Percentiles rank a stretch among this genome's conserved stretches.
phyloP scores from a whole-genome alignment of 345 rosid genomes.

The Heritiera littoralis region DNA sequence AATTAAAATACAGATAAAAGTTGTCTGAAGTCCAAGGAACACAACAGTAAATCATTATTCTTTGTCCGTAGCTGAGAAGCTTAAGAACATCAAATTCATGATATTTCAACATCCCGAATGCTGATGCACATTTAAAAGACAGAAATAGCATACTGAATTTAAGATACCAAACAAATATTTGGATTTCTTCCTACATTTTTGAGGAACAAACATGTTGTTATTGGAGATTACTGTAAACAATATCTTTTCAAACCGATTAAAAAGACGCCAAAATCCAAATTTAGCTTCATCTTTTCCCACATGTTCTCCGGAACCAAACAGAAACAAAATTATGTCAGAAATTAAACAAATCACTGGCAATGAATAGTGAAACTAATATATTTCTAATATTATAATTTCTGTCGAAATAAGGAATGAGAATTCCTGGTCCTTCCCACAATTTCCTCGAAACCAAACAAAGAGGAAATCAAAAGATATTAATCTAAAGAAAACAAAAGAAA shows the following conservation, averaged over 20 bases:
- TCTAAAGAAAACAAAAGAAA: background rate
- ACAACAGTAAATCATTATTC: background rate
- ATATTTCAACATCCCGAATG: background rate
- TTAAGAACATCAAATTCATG: background rate
- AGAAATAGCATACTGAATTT: background rate
- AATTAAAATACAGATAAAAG: background rate
- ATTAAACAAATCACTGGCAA: background rate
- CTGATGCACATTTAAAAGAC: background rate
- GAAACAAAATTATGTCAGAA: background rate
- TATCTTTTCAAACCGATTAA: background rate
- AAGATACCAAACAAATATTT: background rate
- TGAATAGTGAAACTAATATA: background rate
- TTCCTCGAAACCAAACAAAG: slow-evolving; percentile 1
- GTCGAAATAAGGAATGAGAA: background rate
- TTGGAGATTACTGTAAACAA: background rate
- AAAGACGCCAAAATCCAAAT: background rate
- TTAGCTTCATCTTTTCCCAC: background rate
- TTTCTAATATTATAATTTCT: background rate
- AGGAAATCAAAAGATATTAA: background rate
- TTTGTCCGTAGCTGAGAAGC: background rate
- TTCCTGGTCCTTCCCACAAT: background rate
- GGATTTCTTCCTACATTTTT: background rate
- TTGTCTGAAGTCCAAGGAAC: background rate
- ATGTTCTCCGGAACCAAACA: slow-evolving; percentile 11
- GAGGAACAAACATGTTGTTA: background rate